phyloP scores from a whole-genome alignment of 176 grass and related monocot species.

The Bothriochloa decipiens region DNA sequence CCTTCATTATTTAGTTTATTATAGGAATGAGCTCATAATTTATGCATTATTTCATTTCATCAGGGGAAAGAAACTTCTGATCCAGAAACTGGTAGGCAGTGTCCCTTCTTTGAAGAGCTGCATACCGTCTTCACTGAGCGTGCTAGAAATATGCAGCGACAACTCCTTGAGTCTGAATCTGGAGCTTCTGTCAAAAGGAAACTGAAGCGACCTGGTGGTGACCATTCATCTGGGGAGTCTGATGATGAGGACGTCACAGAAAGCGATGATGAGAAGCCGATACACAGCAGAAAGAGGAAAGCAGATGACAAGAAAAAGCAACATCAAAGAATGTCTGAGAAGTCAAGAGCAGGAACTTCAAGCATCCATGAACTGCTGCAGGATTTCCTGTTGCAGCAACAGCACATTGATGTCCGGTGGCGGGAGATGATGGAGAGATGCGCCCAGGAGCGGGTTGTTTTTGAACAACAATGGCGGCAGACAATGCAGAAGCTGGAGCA shows the following conservation, averaged over 20 bases:
- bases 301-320: constrained; percentile 44
- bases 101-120: constrained; percentile 92
- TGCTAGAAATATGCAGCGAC: constrained; percentile 79
- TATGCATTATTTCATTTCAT: constrained; percentile 26
- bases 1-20: constrained; percentile 38
- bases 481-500: constrained; percentile 85
- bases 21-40: background rate
- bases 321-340: constrained; percentile 31
- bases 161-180: constrained; percentile 84
- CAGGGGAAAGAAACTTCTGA: constrained; percentile 98
- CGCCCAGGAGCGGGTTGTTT: constrained; percentile 57
- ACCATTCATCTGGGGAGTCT: constrained; percentile 44
- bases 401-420: constrained; percentile 75
- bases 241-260: constrained; percentile 51
- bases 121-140: constrained; percentile 84
- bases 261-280: constrained; percentile 63
- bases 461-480: constrained; percentile 81
- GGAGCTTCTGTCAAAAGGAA: constrained; percentile 66
- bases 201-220: constrained; percentile 50
- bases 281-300: constrained; percentile 55
- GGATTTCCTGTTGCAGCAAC: constrained; percentile 81
- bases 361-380: constrained; percentile 68
- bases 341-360: constrained; percentile 36
- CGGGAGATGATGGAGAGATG: constrained; percentile 67
- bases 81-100: constrained; percentile 72